These are phyloP conservation scores for Alternaria tenuissima DNA, from an alignment of 2,329 filamentous ascomycete species.

Conservation along the genomic window DNA sequence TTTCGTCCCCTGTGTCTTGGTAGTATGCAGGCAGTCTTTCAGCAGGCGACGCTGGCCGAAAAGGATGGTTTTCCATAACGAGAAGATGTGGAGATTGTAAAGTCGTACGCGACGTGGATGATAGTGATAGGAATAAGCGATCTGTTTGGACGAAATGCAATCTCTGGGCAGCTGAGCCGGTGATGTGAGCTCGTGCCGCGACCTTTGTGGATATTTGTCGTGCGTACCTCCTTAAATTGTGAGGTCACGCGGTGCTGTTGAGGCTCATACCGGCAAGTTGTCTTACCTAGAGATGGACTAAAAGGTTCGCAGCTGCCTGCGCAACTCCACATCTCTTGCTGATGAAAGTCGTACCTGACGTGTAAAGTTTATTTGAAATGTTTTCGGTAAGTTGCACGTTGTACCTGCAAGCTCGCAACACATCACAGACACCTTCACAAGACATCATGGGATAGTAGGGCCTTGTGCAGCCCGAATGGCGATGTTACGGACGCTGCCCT, in stretches of 20 bases:
- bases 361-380: too few species aligned
- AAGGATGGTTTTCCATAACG: slow-evolving; percentile 35
- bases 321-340: slow-evolving; percentile 1
- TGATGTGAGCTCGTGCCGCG: slow-evolving; percentile 40
- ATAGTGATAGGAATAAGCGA: slow-evolving; percentile 7
- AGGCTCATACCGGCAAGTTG: slow-evolving; percentile 31
- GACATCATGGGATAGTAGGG: background rate
- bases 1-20: slow-evolving; percentile 42
- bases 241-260: slow-evolving; percentile 36
- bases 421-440: background rate
- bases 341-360: background rate
- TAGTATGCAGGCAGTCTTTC: slow-evolving; percentile 49
- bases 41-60: slow-evolving; percentile 37
- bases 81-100: slow-evolving; percentile 3
- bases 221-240: slow-evolving; percentile 28
- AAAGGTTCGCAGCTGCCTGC: slow-evolving; percentile 10
- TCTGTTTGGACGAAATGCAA: slow-evolving; percentile 6
- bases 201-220: slow-evolving; percentile 23
- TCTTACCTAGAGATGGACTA: slow-evolving; percentile 26
- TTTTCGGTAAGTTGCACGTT: background rate
- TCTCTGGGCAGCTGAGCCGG: slow-evolving; percentile 11
- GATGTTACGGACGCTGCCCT: background rate
- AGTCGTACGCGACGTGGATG: background rate
- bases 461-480: background rate
- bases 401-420: background rate